Evolutionary conservation across 768 basidiomycete species (phyloP).

Genomic region (Hericium erinaceus): DNA sequence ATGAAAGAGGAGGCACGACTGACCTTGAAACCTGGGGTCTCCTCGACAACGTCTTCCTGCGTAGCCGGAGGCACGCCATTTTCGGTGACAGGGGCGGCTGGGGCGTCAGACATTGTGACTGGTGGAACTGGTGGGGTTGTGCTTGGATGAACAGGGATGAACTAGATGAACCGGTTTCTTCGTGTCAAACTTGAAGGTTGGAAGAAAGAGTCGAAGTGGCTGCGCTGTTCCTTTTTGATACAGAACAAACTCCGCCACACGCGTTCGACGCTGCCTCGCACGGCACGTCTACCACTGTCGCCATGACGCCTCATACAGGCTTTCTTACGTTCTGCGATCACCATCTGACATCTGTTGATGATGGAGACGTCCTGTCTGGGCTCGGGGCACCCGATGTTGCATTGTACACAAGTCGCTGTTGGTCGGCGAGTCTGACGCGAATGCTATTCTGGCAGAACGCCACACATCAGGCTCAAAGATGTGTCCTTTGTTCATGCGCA

Average conservation of each 20-base stretch:
- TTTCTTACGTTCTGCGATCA: background rate
- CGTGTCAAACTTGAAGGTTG: conserved; percentile 77
- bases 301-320: background rate
- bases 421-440: too few species aligned
- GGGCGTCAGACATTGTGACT: conserved; percentile 83
- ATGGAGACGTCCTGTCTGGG: too few species aligned
- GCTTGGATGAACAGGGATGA: conserved; percentile 41
- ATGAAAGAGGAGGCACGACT: conserved; percentile 17
- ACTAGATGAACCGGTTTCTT: conserved; percentile 74
- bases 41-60: conserved; percentile 58
- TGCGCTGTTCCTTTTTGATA: conserved; percentile 12
- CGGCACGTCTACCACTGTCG: background rate
- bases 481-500: too few species aligned
- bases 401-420: too few species aligned
- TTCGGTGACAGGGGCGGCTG: conserved; percentile 73
- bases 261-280: background rate
- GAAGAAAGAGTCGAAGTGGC: conserved; percentile 36
- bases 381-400: too few species aligned
- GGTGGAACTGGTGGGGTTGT: conserved; percentile 45
- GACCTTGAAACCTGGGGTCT: conserved; percentile 78
- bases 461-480: too few species aligned
- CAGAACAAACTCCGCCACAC: conserved; percentile 1
- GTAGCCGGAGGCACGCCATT: conserved; percentile 77
- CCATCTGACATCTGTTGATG: too few species aligned
- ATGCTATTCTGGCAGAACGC: too few species aligned